Base-by-base conservation (phyloP, 306 rosid genomes). In the Vicia faba region DNA sequence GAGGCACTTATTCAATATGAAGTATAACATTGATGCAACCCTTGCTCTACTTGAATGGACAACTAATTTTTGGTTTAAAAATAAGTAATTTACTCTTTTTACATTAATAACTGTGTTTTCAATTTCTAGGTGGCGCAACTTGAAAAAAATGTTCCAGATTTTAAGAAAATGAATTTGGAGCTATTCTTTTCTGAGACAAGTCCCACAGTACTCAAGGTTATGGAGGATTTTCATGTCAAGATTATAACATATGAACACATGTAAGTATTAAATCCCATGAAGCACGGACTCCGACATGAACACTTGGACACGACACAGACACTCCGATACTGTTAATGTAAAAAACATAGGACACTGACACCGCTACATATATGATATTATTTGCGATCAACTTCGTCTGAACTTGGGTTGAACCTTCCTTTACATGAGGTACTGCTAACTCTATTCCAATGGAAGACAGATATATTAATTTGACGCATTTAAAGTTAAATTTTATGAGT, bases 201-300 rank as follows among this genome's bases (percentile, higher is more conserved):
- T 75, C 68, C 74, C 12, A 23, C 64, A 38, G 82, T 93, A 69
- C 82, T 89, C 61, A 69, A 75, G 69, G 90, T 78, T 74, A 82
- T 88, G 89, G 91, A 86, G 84, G 91, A 83, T 39, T 80, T 89
- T 79, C 82, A 76, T 66, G 91, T 86, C 78, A 93, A 88, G 84
- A 83, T 89, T 74, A 83, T 89, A 70, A 61, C 85, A 80, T 68
- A 88, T 19, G 96, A 93, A 77, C 96, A 93, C 82, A 81, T 76
- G 98, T 93, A 80, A 75, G 36, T 62, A 61, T 55, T 19, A 31
- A 66, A 73, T 68, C 76, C 59, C 61, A 5, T 15, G 7, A 45
- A 44, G 35, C 35, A 31, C 35, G 8, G 8, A 31, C 35, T 31
- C 35, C 35, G 35, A 31, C 35, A 31, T 31, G 35, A 31, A 31